Percentiles rank a stretch among this genome's conserved stretches.
These are phyloP conservation scores for Gracilaria gracilis DNA, from an alignment of 23 red algal genomes.

Conservation along the genomic window DNA sequence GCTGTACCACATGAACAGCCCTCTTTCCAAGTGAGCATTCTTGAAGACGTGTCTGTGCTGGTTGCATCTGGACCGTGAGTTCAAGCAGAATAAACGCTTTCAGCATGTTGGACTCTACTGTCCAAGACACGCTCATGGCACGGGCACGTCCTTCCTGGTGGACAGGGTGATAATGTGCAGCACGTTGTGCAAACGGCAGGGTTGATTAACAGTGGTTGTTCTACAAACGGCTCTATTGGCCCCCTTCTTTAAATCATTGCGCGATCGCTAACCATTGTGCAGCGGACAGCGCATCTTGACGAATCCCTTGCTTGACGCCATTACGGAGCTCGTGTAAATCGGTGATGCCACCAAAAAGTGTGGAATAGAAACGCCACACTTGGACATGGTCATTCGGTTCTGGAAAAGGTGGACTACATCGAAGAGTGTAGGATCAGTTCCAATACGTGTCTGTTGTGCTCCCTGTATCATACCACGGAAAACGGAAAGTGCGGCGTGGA, in stretches of 20 bases:
- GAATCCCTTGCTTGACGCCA: slow-evolving; percentile 2
- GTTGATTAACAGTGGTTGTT: slow-evolving; percentile 9
- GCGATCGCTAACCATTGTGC: not conserved
- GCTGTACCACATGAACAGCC: not conserved
- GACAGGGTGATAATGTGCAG: not conserved
- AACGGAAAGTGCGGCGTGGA: slow-evolving; percentile 5
- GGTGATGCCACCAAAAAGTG: slow-evolving; percentile 7
- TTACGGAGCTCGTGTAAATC: slow-evolving; percentile 24
- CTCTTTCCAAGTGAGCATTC: slow-evolving; percentile 39
- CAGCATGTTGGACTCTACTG: not conserved
- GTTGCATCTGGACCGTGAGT: not conserved
- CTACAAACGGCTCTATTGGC: slow-evolving; percentile 16
- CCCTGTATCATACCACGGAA: not conserved
- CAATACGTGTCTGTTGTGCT: slow-evolving; percentile 8
- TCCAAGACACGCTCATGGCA: not conserved
- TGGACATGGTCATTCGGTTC: slow-evolving; percentile 41
- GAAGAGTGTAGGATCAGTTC: slow-evolving; percentile 8
- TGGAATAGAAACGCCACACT: slow-evolving; percentile 10
- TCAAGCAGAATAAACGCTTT: not conserved
- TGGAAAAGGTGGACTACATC: slow-evolving; percentile 29
- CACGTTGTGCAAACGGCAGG: slow-evolving; percentile 21
- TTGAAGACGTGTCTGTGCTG: slow-evolving; percentile 40
- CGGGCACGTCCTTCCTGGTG: not conserved
- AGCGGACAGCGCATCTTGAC: slow-evolving; percentile 36
- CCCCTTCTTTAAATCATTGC: not conserved